phyloP scores from a whole-genome alignment of 2,329 filamentous ascomycete genomes.

The Metarhizium sp. region DNA sequence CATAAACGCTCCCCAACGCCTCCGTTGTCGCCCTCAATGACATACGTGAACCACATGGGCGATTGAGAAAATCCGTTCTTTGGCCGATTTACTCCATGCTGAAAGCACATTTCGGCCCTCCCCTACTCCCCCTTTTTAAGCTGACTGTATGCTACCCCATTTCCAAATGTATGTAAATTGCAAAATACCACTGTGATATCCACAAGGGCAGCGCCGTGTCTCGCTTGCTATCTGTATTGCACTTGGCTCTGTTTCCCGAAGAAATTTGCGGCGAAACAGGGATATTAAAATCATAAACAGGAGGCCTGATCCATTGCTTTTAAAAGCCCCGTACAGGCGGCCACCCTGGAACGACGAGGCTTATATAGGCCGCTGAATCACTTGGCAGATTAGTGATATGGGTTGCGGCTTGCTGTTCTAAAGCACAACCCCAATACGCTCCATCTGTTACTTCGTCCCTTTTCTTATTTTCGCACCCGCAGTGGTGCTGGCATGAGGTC shows the following conservation, averaged over 20 bases:
- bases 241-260: background rate
- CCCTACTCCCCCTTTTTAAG: background rate
- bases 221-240: background rate
- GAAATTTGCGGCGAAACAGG: background rate
- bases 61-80: background rate
- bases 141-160: background rate
- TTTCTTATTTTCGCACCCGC: conserved; percentile 18
- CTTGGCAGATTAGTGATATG: background rate
- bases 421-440: background rate
- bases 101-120: conserved; percentile 5
- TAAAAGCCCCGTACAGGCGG: background rate
- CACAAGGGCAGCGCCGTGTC: background rate
- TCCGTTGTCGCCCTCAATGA: background rate
- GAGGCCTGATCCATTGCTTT: background rate
- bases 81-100: conserved; percentile 7
- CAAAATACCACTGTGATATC: background rate
- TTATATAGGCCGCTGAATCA: no score
- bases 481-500: conserved; percentile 25
- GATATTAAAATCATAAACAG: background rate
- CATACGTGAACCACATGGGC: background rate
- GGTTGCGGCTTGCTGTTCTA: background rate
- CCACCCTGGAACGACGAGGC: no score
- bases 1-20: background rate
- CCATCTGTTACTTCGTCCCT: background rate
- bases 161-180: conserved; percentile 3